Evolutionary conservation across 768 basidiomycete species (phyloP).

Genomic region (Mycena metata): DNA sequence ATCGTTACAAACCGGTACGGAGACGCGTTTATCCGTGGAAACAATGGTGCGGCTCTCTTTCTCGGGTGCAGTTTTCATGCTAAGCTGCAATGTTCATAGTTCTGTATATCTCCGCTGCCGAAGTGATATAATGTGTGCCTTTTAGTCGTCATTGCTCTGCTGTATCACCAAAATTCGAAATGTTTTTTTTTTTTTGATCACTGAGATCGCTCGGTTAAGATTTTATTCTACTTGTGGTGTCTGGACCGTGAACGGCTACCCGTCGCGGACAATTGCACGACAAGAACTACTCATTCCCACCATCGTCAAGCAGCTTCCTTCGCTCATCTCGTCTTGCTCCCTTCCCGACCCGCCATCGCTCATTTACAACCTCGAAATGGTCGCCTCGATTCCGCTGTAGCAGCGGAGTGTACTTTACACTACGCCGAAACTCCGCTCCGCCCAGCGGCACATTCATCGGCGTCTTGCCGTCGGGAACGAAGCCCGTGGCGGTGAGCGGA

Average conservation of each 20-base stretch:
- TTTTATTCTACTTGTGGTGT: too few relatives aligned
- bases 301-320: constrained; percentile 18
- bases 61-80: background rate
- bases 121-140: constrained; percentile 57
- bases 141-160: constrained; percentile 15
- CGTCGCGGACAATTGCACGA: too few relatives aligned
- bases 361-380: constrained; percentile 79
- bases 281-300: constrained; percentile 21
- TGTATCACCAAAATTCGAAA: constrained; percentile 22
- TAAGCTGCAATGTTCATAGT: constrained; percentile 55
- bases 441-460: constrained; percentile 73
- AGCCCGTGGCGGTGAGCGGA: constrained; percentile 46
- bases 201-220: too few relatives aligned
- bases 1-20: constrained; percentile 91
- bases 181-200: too few relatives aligned
- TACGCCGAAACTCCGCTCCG: constrained; percentile 74
- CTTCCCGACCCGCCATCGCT: constrained; percentile 81
- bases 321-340: constrained; percentile 50
- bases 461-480: constrained; percentile 40
- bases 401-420: constrained; percentile 75
- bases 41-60: constrained; percentile 74
- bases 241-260: too few relatives aligned
- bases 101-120: constrained; percentile 83
- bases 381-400: constrained; percentile 77
- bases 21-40: constrained; percentile 95